Evolutionary conservation across 2,329 filamentous ascomycete genomes (phyloP).

Genomic region (Onygenales sp.): DNA sequence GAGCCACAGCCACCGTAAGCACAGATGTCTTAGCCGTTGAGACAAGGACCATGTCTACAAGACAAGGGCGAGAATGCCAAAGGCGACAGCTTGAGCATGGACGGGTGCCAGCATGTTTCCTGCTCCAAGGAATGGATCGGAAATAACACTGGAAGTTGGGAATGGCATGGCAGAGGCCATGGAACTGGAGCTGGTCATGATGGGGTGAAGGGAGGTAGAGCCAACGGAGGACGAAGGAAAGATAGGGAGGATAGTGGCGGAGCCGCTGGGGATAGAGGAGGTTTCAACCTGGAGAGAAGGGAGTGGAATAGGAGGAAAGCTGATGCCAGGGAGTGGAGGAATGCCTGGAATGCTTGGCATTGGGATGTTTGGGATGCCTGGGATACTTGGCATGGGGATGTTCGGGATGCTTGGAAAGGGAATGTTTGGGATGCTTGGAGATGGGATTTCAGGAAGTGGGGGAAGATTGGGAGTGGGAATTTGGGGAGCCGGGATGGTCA

Average conservation of each 20-base stretch:
- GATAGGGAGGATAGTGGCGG: background rate
- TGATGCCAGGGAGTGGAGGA: background rate
- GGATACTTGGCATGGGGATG: background rate
- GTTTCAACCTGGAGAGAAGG: background rate
- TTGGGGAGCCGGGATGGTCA: background rate
- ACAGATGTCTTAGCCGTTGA: background rate
- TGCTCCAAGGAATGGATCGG: background rate
- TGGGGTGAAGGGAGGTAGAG: background rate
- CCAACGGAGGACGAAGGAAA: background rate
- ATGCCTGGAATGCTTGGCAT: background rate
- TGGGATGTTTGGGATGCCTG: background rate
- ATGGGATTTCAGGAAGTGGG: background rate
- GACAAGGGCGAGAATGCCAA: slow-evolving; percentile 1
- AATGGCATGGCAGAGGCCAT: background rate
- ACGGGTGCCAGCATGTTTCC: background rate
- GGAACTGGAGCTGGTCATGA: background rate
- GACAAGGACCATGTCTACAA: background rate
- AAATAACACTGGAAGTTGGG: background rate
- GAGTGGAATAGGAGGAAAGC: background rate
- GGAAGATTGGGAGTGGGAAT: background rate
- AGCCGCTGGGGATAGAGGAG: background rate
- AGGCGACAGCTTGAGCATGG: slow-evolving; percentile 1
- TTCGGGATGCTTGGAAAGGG: background rate
- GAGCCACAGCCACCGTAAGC: background rate
- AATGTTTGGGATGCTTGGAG: background rate